Conservation (phyloP, 2,329 filamentous ascomycete genomes). For the Pyricularia pennisetigena region DNA sequence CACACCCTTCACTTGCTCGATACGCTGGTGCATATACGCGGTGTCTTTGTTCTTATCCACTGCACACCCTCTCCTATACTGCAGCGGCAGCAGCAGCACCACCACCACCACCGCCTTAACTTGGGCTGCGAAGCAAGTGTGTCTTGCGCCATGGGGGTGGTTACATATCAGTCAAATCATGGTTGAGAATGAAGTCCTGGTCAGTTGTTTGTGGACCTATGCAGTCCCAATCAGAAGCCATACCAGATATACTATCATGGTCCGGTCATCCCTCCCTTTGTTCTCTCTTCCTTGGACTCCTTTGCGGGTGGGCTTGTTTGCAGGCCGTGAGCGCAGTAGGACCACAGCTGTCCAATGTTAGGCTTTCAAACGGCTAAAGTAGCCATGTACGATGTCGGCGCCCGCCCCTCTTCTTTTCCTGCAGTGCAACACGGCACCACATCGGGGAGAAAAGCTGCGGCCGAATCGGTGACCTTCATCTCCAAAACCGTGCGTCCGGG, state of each 20-base stretch:
- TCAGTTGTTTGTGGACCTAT: not conserved
- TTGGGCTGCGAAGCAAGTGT: not conserved
- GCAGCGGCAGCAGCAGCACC: not conserved
- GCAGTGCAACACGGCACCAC: slow-evolving; percentile 2
- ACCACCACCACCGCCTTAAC: not conserved
- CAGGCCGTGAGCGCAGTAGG: not conserved
- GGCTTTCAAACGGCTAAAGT: not conserved
- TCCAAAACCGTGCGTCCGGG: not conserved
- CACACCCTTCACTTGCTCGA: not conserved
- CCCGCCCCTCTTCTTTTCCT: not conserved
- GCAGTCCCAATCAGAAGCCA: not conserved
- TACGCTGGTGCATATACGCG: not conserved
- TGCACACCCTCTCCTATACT: not conserved
- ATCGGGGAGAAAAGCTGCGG: not conserved
- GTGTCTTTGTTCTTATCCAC: not conserved
- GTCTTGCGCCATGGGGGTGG: not conserved
- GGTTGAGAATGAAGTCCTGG: not conserved
- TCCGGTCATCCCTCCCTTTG: not conserved
- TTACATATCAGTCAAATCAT: not conserved
- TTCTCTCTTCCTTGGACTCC: not conserved
- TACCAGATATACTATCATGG: not conserved
- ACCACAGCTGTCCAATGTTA: not conserved
- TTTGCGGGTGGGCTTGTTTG: not conserved
- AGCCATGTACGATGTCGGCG: not conserved
- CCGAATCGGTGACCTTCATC: slow-evolving; percentile 1